phyloP scores from a whole-genome alignment of 2,329 filamentous ascomycete genomes.

The Colletotrichum sp. region DNA sequence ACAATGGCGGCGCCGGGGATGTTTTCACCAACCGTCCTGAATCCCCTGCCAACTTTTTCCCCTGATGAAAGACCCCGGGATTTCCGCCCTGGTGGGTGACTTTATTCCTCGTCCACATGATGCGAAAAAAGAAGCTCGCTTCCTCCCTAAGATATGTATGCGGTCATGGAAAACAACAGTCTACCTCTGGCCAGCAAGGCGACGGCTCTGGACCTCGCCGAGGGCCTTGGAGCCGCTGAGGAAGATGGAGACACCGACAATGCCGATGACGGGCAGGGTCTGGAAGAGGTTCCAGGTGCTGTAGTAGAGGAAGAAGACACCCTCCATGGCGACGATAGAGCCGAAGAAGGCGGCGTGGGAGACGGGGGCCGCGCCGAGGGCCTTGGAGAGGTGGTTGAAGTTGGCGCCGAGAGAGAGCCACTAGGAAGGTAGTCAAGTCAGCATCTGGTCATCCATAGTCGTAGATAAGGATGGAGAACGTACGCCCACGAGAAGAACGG shows the following conservation, averaged over 20 bases:
- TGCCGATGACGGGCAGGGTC: slow-evolving; percentile 73
- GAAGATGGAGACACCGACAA: slow-evolving; percentile 75
- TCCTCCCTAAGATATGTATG: not conserved
- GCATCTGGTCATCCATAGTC: not conserved
- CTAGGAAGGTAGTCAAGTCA: slow-evolving; percentile 45
- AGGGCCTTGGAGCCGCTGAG: slow-evolving; percentile 89
- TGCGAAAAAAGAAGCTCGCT: not conserved
- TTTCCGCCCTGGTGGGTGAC: not conserved
- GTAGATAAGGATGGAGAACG: slow-evolving; percentile 33
- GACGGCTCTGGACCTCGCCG: slow-evolving; percentile 88
- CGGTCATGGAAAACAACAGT: not conserved
- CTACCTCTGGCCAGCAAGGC: slow-evolving; percentile 75
- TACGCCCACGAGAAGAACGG: slow-evolving; percentile 74
- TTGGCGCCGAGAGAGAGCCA: slow-evolving; percentile 88
- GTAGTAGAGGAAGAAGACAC: slow-evolving; percentile 95
- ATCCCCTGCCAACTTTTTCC: not conserved
- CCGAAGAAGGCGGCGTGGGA: slow-evolving; percentile 86
- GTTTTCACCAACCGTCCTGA: not conserved
- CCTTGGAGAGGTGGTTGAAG: slow-evolving; percentile 75
- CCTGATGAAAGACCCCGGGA: not conserved
- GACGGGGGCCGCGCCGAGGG: slow-evolving; percentile 76
- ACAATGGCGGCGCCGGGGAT: not conserved
- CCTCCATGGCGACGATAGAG: slow-evolving; percentile 86
- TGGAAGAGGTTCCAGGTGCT: slow-evolving; percentile 91
- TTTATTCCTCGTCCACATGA: not conserved